Evolutionary conservation across 768 basidiomycete species (phyloP).

Genomic region (Panellus pusillus): DNA sequence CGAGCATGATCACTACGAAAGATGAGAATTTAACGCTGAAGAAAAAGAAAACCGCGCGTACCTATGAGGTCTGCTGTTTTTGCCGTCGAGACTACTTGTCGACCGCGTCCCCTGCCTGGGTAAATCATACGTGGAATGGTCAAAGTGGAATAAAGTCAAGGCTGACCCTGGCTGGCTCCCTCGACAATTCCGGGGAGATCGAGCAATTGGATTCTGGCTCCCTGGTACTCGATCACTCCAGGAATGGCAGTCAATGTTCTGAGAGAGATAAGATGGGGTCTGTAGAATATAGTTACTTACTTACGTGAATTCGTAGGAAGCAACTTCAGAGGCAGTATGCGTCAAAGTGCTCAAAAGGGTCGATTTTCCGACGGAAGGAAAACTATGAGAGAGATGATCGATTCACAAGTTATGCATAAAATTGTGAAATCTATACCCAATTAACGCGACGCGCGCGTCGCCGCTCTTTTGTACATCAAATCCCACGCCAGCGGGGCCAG

Average conservation of each 20-base stretch:
- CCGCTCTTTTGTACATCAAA: constrained; percentile 77
- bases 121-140: neutral
- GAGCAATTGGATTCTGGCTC: constrained; percentile 86
- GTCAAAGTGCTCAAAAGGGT: constrained; percentile 92
- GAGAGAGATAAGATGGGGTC: neutral
- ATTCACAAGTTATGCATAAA: constrained; percentile 44
- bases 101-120: constrained; percentile 81
- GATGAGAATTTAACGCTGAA: no score
- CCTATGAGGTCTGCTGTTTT: constrained; percentile 86
- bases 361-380: neutral
- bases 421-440: no score
- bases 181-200: constrained; percentile 97
- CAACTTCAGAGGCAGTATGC: constrained; percentile 83
- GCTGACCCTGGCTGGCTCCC: constrained; percentile 75
- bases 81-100: constrained; percentile 93
- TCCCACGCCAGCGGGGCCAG: constrained; percentile 75
- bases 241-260: constrained; percentile 75
- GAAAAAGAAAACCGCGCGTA: no score
- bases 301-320: constrained; percentile 95
- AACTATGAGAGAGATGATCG: constrained; percentile 88
- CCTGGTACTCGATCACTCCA: constrained; percentile 95
- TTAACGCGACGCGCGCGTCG: neutral
- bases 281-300: constrained; percentile 56
- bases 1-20: constrained; percentile 58
- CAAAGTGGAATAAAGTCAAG: neutral